Base-by-base conservation (phyloP, 1,284 basidiomycete species). In the Lentinula novae-zelandiae region DNA sequence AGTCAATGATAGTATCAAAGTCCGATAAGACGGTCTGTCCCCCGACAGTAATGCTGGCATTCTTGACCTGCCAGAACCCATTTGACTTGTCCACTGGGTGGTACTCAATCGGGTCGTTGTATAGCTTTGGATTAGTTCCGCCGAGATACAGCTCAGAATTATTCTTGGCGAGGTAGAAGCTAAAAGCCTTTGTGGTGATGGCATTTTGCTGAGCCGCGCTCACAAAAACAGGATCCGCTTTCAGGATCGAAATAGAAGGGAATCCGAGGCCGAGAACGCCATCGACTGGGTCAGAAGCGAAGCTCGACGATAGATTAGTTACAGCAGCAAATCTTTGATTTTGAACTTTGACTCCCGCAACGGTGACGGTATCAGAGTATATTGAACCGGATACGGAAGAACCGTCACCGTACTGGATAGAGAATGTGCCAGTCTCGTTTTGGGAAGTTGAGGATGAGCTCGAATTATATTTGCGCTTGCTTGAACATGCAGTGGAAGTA, bases 321-420 rank as follows among this genome's bases (percentile, higher is more conserved):
- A 68, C 68, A 10, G 65, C 60, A 22, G 66, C 61, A 44, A 74
- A 73, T 57, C 68, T 70, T 17, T 66, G 66, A 2, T 54, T 67
- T 3, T 71, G 74, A 5, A 68, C 72, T 2, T 49, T 71, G 60
- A 68, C 67, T 4, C 70, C 69, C 5, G 66, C 68, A 34, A 77
- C 67, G 39, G 67, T 59, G 1, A 85, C 77, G 3, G 56, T 7
- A 15, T 31, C 20, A 9, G 44, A 15, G 70, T 81, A 86, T 61
- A 82, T 74, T 38, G 73, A 70, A 42, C 85, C 86, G 8, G 69
- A 67, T 6, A 82, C 82, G 15, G 73, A 75, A 10, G 81, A 82
- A 15, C 82, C 82, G 67, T 86, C 84, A 10, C 79, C 84, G 68
- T 83, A 89, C 2, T 67, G 20, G 61, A 86, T 77, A 5, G 51